Percentiles rank a stretch among this genome's conserved stretches.
These are phyloP conservation scores for Colletotrichum sojae DNA, from an alignment of 2,329 filamentous ascomycete species.

Conservation along the genomic window DNA sequence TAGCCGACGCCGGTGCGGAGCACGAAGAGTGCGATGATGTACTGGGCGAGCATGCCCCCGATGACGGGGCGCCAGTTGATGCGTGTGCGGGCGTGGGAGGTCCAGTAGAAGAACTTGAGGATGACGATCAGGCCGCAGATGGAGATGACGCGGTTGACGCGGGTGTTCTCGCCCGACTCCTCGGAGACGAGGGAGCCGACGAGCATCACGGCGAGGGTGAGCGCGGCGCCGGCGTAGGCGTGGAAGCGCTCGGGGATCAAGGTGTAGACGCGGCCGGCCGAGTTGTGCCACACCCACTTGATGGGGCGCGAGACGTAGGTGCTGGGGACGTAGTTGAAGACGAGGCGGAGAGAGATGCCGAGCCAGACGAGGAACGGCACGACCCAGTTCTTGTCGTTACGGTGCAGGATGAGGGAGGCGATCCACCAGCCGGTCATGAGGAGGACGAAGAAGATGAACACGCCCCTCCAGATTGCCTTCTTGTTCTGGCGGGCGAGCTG, in stretches of 20 bases:
- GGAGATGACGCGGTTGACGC: slow-evolving; percentile 84
- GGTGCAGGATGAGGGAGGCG: slow-evolving; percentile 79
- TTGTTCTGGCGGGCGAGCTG: slow-evolving; percentile 61
- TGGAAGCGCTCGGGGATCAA: slow-evolving; percentile 78
- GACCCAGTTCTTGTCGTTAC: slow-evolving; percentile 82
- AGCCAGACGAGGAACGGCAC: slow-evolving; percentile 89
- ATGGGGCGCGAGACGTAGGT: slow-evolving; percentile 76
- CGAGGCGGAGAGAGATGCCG: slow-evolving; percentile 77
- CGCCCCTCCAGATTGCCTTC: slow-evolving; percentile 58
- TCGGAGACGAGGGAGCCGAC: slow-evolving; percentile 82
- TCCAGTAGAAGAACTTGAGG: slow-evolving; percentile 75
- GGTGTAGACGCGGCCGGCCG: slow-evolving; percentile 70
- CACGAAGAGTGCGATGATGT: slow-evolving; percentile 90
- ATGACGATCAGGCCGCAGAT: slow-evolving; percentile 84
- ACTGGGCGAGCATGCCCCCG: slow-evolving; percentile 90
- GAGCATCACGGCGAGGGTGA: slow-evolving; percentile 81
- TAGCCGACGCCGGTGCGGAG: slow-evolving; percentile 84
- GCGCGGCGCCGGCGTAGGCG: slow-evolving; percentile 71
- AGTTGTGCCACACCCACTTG: slow-evolving; percentile 77
- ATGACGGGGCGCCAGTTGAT: slow-evolving; percentile 86
- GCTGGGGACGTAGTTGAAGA: slow-evolving; percentile 81
- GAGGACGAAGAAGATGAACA: slow-evolving; percentile 61
- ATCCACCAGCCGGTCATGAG: slow-evolving; percentile 80
- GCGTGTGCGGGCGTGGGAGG: slow-evolving; percentile 76
- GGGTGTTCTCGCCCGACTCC: slow-evolving; percentile 82